phyloP scores from a whole-genome alignment of 2,329 filamentous ascomycete genomes.

The Diaporthe aspalathi region DNA sequence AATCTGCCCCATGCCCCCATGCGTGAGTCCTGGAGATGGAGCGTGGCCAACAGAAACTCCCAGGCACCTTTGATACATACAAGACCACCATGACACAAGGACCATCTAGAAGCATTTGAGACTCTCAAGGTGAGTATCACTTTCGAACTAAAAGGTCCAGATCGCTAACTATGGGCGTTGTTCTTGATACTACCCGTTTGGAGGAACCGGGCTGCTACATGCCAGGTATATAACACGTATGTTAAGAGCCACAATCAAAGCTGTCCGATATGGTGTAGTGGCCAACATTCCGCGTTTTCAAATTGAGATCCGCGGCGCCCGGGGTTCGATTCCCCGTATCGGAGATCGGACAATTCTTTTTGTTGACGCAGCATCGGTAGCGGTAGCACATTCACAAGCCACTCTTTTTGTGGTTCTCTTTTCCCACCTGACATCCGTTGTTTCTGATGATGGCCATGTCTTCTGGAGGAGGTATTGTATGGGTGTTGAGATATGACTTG shows the following conservation, averaged over 20 bases:
- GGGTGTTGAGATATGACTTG: no score
- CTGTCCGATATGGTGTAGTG: constrained; percentile 40
- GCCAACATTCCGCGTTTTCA: constrained; percentile 41
- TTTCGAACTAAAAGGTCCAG: accelerated
- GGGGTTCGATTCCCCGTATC: constrained; percentile 43
- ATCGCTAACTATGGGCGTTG: no score
- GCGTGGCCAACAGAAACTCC: background rate
- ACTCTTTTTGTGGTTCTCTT: no score
- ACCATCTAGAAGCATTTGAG: background rate
- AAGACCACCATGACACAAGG: background rate
- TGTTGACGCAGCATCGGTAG: no score
- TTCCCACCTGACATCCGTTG: no score
- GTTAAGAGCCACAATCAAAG: no score
- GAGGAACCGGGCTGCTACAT: background rate
- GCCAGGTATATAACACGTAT: background rate
- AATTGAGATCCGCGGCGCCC: constrained; percentile 38
- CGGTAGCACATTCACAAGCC: no score
- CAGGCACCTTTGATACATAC: background rate
- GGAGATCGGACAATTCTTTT: constrained; percentile 18
- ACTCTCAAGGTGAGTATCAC: accelerated
- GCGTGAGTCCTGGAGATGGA: background rate
- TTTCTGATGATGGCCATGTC: no score
- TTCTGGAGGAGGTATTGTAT: no score
- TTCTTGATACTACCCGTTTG: background rate
- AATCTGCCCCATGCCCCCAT: no score